phyloP scores from a whole-genome alignment of 2,329 filamentous ascomycete species.

The Fusarium sp. region DNA sequence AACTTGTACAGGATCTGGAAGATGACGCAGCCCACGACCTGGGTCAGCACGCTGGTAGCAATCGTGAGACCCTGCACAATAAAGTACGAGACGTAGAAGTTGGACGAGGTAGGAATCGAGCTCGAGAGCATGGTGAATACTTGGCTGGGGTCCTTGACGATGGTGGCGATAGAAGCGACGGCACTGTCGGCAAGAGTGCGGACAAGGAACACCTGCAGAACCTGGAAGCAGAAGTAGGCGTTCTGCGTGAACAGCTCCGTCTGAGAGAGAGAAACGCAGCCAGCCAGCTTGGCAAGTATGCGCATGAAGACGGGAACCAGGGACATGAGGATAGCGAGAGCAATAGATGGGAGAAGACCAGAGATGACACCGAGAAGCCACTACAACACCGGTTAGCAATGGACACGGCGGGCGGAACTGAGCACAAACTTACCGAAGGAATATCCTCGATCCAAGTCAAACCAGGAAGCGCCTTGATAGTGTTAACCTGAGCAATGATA shows the following conservation, averaged over 20 bases:
- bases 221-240: constrained; percentile 90
- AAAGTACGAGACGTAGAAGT: constrained; percentile 94
- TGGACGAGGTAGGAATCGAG: constrained; percentile 84
- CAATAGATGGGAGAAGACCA: constrained; percentile 82
- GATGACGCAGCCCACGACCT: constrained; percentile 74
- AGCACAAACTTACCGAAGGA: constrained; percentile 58
- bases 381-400: constrained; percentile 23
- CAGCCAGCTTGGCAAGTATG: constrained; percentile 79
- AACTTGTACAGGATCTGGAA: constrained; percentile 77
- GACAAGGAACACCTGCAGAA: constrained; percentile 94
- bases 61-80: constrained; percentile 86
- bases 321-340: constrained; percentile 85
- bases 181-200: constrained; percentile 86
- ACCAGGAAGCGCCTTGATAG: constrained; percentile 74
- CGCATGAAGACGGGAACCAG: constrained; percentile 78
- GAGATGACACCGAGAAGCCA: constrained; percentile 82
- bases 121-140: constrained; percentile 75
- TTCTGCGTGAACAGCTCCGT: constrained; percentile 93
- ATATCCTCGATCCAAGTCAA: constrained; percentile 80
- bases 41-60: constrained; percentile 78
- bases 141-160: constrained; percentile 70
- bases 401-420: neutral
- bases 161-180: constrained; percentile 72
- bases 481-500: constrained; percentile 84
- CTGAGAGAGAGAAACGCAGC: constrained; percentile 81